Conservation (phyloP, 805 yeast genomes). For the Candida vaughaniae region DNA sequence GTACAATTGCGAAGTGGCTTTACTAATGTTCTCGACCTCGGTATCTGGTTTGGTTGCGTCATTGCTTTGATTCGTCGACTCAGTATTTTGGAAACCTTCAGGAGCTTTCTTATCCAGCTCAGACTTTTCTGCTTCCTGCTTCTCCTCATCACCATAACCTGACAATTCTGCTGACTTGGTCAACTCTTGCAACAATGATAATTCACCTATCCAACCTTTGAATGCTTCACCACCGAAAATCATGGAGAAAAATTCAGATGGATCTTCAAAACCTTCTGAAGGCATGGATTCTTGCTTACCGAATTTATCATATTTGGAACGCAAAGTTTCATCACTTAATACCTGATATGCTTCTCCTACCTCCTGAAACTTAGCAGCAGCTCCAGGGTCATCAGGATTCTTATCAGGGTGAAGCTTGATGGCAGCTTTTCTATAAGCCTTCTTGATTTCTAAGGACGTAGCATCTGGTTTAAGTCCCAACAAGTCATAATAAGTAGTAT, state of each 20-base stretch:
- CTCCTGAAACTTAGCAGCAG: slow-evolving; percentile 45
- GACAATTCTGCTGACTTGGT: slow-evolving; percentile 43
- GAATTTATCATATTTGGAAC: slow-evolving; percentile 68
- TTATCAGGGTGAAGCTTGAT: slow-evolving; percentile 45
- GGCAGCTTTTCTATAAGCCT: slow-evolving; percentile 46
- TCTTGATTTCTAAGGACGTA: slow-evolving; percentile 43
- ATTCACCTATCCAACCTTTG: slow-evolving; percentile 82
- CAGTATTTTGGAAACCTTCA: neutral
- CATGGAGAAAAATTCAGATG: slow-evolving; percentile 76
- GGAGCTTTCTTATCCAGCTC: neutral
- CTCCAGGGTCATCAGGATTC: slow-evolving; percentile 45
- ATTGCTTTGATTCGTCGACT: neutral
- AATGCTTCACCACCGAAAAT: slow-evolving; percentile 86
- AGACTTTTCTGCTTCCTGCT: slow-evolving; percentile 1
- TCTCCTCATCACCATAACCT: slow-evolving; percentile 33
- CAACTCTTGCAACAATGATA: slow-evolving; percentile 47
- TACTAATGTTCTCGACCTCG: slow-evolving; percentile 4
- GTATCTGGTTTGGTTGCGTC: slow-evolving; percentile 10
- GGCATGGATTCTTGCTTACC: slow-evolving; percentile 70
- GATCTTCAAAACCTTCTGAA: slow-evolving; percentile 71
- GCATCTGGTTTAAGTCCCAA: slow-evolving; percentile 34
- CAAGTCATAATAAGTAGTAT: slow-evolving; percentile 43
- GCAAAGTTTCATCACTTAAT: slow-evolving; percentile 59
- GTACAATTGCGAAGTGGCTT: slow-evolving; percentile 6
- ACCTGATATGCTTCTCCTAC: slow-evolving; percentile 77